Evolutionary conservation across 192 early-diverging fungal species (phyloP), one percentile per base, ranked within the genome.

Genomic region (Coemansia sp.): DNA sequence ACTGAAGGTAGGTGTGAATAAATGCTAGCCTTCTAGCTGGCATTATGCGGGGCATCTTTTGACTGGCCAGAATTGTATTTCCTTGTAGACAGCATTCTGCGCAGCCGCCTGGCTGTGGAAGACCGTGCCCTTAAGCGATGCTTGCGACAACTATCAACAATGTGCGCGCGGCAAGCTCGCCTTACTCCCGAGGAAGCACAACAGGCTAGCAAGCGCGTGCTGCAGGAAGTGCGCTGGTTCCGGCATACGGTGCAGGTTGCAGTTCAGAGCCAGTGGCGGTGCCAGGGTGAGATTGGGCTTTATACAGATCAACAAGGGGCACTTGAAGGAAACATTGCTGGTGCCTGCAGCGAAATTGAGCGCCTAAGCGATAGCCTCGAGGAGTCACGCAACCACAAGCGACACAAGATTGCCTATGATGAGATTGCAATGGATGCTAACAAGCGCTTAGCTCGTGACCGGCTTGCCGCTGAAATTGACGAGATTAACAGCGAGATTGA

Each of bases 321-420:
- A 15, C 50, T 79, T 5, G 71, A 70, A 25, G 26, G 22, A 4
- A 44, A 48, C 14, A 67, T 79, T 6, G 20, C 42, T 2, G 60
- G 59, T 1, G 52, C 52, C 15, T 31, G 19, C 3, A 47, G 37
- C 1, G 52, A 73, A 15, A 65, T 72, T 5, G 60, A 62, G 20
- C 55, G 71, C 12, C 62, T 79, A n/a, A 54, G 65, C 10, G 67
- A 73, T 20, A 62, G 49, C 4, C 68, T 79, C 2, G 77, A 79
- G 15, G 71, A 70, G n/a, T 79, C 71, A 6, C 77, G 77, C 28
- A 74, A 59, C 52, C 67, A 71, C 58, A 79, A 79, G 64, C 54
- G 71, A n/a, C 71, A 79, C 70, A 66, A 69, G 21, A 73, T 79
- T 25, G 71, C 71, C 9, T 79, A 79, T 55, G 77, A 79, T 52